Evolutionary conservation across 306 rosid species (phyloP), one percentile per base, ranked within the genome.

Genomic region (Ochetophila trinervis): DNA sequence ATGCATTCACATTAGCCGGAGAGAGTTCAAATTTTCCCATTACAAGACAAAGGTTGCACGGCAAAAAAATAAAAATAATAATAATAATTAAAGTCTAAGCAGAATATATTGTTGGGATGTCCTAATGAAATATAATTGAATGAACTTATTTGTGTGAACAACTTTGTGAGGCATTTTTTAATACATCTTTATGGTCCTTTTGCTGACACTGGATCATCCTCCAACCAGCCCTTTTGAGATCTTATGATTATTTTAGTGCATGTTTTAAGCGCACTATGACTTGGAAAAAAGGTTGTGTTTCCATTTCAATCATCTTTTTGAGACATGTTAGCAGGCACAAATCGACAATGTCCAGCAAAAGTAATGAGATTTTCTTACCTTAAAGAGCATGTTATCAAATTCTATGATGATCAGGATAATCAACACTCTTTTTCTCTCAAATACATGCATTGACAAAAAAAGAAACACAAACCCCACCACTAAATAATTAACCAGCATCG

Each of bases 301-400:
- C 19, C 63, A n/a, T 30, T 71, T 8, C 22, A 34, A 11, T 35
- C 13, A 19, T 23, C 40, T 70, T 7, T 11, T 42, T 60, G 24
- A 2, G 54, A 5, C 23, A 53, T 19, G 24, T 44, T 20, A 21
- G 49, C 23, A 19, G 53, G 49, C 63, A 62, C 69, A 42, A 30
- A 62, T 44, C n/a, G 22, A 66, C 44, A 49, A 62, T 66, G 53
- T 40, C 62, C 10, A 27, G 23, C 71, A 23, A 66, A 54, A 57
- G 55, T 55, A 24, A 8, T 40, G 19, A 55, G 63, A 6, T 18
- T 18, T 47, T 56, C 53, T 2, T 8, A 23, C 24, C 44, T 23
- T 53, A 36, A 16, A 17, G 67, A 17, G 37, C 54, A 15, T 32
- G 4, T 40, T 40, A 40, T 40, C 13, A 40, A 40, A 40, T 2